These are phyloP conservation scores for Loxodes magnus DNA, from an alignment of 73 alveolate genomes.

Conservation along the genomic window DNA sequence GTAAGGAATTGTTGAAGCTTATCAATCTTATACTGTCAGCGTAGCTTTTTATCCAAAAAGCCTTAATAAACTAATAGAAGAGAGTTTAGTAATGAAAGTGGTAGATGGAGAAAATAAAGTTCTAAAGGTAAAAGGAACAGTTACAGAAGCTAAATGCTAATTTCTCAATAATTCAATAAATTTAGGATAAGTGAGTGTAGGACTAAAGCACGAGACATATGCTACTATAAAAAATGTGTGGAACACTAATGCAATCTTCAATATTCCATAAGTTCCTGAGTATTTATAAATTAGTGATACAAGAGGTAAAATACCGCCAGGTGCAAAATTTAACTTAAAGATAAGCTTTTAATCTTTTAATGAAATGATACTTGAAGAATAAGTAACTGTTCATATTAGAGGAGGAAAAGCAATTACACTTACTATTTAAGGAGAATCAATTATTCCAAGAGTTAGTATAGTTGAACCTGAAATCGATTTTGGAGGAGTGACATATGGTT, in stretches of 20 bases:
- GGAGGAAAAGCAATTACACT: conserved; percentile 81
- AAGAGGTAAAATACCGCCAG: conserved; percentile 64
- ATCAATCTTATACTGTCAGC: conserved; percentile 42
- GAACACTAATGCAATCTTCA: conserved; percentile 64
- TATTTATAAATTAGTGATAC: conserved; percentile 54
- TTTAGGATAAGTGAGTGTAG: conserved; percentile 63
- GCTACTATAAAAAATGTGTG: conserved; percentile 56
- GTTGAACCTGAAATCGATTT: conserved; percentile 81
- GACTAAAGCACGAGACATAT: conserved; percentile 55
- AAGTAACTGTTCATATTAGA: conserved; percentile 81
- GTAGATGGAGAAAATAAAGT: conserved; percentile 68
- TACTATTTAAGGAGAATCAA: conserved; percentile 77
- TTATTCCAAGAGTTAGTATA: conserved; percentile 83
- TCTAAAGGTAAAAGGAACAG: conserved; percentile 72
- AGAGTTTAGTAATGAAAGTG: conserved; percentile 63
- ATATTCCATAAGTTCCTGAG: conserved; percentile 48
- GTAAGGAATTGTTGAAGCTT: conserved; percentile 62
- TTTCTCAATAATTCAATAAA: conserved; percentile 52
- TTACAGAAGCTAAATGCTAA: conserved; percentile 70
- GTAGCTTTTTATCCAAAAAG: conserved; percentile 58
- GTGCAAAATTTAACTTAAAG: conserved; percentile 55
- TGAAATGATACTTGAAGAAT: conserved; percentile 71
- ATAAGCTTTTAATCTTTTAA: conserved; percentile 68
- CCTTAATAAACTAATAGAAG: conserved; percentile 75
- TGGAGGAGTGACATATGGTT: conserved; percentile 80